Conservation (phyloP, 805 yeast species). For the Yarrowia bubula region DNA sequence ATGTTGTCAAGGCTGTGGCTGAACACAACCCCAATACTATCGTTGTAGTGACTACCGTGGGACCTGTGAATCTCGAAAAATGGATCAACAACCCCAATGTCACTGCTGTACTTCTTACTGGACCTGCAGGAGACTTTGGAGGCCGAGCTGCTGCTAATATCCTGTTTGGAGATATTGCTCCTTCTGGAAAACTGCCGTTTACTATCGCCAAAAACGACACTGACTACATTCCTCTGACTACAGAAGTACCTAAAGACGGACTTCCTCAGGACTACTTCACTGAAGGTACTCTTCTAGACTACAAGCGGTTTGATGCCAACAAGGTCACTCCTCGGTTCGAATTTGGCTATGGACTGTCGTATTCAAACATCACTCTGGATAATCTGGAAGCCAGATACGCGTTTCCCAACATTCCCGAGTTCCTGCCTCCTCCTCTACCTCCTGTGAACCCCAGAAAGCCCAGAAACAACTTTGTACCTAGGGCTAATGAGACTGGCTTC, state of each 20-base stretch:
- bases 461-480: background rate
- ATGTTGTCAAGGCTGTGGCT: slow-evolving; percentile 50
- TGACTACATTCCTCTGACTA: slow-evolving; percentile 50
- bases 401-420: slow-evolving; percentile 46
- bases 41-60: slow-evolving; percentile 59
- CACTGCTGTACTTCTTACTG: slow-evolving; percentile 54
- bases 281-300: slow-evolving; percentile 53
- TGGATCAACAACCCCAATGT: slow-evolving; percentile 57
- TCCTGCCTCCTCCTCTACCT: slow-evolving; percentile 43
- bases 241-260: slow-evolving; percentile 41
- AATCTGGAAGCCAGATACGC: slow-evolving; percentile 45
- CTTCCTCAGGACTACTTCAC: slow-evolving; percentile 40
- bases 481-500: slow-evolving; percentile 50
- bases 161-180: slow-evolving; percentile 59
- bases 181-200: slow-evolving; percentile 63
- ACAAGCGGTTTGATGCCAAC: slow-evolving; percentile 56
- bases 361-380: slow-evolving; percentile 45
- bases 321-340: slow-evolving; percentile 57
- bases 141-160: slow-evolving; percentile 60
- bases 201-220: slow-evolving; percentile 54
- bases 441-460: slow-evolving; percentile 10
- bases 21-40: slow-evolving; percentile 53
- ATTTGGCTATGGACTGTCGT: slow-evolving; percentile 62
- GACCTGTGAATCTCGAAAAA: slow-evolving; percentile 57
- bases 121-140: slow-evolving; percentile 56